Conservation (phyloP, 2,329 filamentous ascomycete genomes). For the Apiospora kogelbergensis region DNA sequence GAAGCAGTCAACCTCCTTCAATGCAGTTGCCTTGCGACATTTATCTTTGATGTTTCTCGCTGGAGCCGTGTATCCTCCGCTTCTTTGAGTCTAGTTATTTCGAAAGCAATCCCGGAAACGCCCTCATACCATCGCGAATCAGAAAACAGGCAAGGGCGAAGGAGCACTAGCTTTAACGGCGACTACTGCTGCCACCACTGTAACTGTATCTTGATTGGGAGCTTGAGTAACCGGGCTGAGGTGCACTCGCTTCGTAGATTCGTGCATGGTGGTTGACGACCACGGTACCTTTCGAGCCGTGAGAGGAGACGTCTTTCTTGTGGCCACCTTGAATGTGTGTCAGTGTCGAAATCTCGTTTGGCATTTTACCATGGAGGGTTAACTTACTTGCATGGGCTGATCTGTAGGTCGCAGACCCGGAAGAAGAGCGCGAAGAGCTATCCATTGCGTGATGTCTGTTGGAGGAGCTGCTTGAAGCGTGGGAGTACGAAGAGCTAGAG, state of each 20-base stretch:
- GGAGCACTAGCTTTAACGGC: accelerated
- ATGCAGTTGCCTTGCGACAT: not conserved
- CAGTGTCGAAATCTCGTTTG: not conserved
- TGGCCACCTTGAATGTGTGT: not conserved
- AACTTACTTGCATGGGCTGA: not conserved
- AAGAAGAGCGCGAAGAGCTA: not conserved
- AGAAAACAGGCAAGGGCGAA: not conserved
- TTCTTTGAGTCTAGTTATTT: not conserved
- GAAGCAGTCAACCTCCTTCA: not conserved
- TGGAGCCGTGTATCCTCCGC: not conserved
- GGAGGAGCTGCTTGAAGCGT: not conserved
- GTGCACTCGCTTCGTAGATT: not conserved
- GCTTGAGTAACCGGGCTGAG: constrained; percentile 5
- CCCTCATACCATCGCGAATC: not conserved
- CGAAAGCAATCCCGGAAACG: not conserved
- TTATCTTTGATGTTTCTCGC: not conserved
- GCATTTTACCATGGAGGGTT: not conserved
- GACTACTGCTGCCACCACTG: no score
- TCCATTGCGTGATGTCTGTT: not conserved
- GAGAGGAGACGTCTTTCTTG: not conserved
- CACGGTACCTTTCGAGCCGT: not conserved
- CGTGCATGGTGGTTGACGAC: constrained; percentile 2
- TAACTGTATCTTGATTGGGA: not conserved
- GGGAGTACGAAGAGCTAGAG: not conserved
- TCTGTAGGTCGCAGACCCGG: not conserved